Conservation (phyloP, 306 rosid genomes). For the Cicer judaicum region DNA sequence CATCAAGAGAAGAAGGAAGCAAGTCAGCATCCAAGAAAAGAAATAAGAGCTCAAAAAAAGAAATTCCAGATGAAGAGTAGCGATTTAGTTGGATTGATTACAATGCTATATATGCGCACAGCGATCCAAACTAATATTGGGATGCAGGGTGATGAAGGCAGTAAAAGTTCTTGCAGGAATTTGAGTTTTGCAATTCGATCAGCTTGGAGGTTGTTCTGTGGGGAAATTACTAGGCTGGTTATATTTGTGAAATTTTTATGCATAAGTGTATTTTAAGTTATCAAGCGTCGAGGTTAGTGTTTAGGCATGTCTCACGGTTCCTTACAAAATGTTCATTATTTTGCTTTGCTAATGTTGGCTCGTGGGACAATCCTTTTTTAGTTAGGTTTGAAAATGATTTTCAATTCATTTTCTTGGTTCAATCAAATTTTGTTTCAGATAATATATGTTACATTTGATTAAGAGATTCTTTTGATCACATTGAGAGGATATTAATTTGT, state of each 20-base stretch:
- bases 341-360: slow-evolving; percentile 23
- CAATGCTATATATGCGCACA: neutral
- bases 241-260: slow-evolving; percentile 13
- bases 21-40: slow-evolving; percentile 55
- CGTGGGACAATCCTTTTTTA: neutral
- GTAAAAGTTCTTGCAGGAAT: neutral
- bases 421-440: neutral
- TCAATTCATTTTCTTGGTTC: neutral
- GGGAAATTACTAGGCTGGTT: slow-evolving; percentile 22
- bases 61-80: slow-evolving; percentile 28
- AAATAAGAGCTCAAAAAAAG: slow-evolving; percentile 48
- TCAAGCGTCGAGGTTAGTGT: slow-evolving; percentile 1
- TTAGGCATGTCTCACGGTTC: neutral
- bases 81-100: slow-evolving; percentile 30
- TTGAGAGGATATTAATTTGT: too few relatives aligned
- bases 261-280: slow-evolving; percentile 20
- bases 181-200: slow-evolving; percentile 19
- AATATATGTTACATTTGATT: neutral
- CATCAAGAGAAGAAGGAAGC: slow-evolving; percentile 44
- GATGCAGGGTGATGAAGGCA: neutral
- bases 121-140: neutral
- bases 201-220: slow-evolving; percentile 30
- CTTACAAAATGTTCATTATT: slow-evolving; percentile 3
- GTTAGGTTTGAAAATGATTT: neutral
- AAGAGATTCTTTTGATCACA: neutral